Conservation (phyloP, 495 filamentous ascomycete species). For the Thermochaetoides thermophila region DNA sequence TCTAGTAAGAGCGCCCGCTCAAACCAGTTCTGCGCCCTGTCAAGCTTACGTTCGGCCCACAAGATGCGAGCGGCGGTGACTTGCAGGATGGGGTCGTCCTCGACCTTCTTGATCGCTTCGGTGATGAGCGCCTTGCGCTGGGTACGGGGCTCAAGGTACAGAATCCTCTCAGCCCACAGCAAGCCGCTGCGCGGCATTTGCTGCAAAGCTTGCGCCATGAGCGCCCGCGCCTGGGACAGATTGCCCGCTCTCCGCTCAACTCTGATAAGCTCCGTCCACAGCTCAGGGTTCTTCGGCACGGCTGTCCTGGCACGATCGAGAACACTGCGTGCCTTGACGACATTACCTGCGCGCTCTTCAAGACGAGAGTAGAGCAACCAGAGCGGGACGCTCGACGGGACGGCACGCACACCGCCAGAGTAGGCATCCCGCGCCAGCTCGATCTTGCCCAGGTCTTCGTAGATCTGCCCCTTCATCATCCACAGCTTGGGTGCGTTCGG, state of each 20-base stretch:
- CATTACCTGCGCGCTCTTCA: slow-evolving; percentile 69
- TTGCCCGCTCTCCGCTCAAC: slow-evolving; percentile 86
- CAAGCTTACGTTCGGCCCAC: slow-evolving; percentile 55
- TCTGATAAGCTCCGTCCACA: slow-evolving; percentile 85
- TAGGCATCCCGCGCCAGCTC: slow-evolving; percentile 87
- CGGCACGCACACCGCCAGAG: slow-evolving; percentile 73
- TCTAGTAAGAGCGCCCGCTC: slow-evolving; percentile 84
- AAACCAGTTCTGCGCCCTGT: slow-evolving; percentile 92
- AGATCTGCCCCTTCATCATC: slow-evolving; percentile 98
- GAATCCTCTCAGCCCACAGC: slow-evolving; percentile 86
- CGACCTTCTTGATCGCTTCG: slow-evolving; percentile 92
- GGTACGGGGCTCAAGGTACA: slow-evolving; percentile 79
- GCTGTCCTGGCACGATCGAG: slow-evolving; percentile 82
- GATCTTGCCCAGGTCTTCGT: slow-evolving; percentile 60
- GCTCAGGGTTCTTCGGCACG: slow-evolving; percentile 64
- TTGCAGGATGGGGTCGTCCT: slow-evolving; percentile 78
- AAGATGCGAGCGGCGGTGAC: slow-evolving; percentile 41
- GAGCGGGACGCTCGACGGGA: slow-evolving; percentile 65
- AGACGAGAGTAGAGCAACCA: slow-evolving; percentile 80
- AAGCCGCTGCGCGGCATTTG: slow-evolving; percentile 81
- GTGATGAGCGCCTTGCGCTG: slow-evolving; percentile 80
- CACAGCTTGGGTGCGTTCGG: slow-evolving; percentile 78
- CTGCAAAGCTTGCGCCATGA: slow-evolving; percentile 87
- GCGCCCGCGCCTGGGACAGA: slow-evolving; percentile 61
- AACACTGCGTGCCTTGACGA: slow-evolving; percentile 82